Conservation (phyloP, 2,329 filamentous ascomycete species). For the Sporothrix pseudoabietina region DNA sequence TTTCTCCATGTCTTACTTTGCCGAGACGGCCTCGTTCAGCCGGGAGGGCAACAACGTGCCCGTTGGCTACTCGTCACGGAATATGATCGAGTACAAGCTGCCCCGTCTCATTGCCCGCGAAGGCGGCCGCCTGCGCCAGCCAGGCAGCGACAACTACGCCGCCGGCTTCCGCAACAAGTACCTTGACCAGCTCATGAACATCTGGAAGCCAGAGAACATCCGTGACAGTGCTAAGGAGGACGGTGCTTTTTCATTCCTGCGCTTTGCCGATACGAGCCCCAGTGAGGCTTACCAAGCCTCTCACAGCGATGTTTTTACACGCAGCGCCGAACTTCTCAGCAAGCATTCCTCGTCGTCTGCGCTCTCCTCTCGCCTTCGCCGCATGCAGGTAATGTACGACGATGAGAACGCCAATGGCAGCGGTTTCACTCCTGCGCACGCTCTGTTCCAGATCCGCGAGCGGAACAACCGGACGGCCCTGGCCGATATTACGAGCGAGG, state of each 20-base stretch:
- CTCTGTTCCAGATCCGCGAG: constrained; percentile 78
- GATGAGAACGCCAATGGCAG: constrained; percentile 52
- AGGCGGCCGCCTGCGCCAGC: constrained; percentile 72
- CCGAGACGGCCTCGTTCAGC: constrained; percentile 92
- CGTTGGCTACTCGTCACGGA: constrained; percentile 86
- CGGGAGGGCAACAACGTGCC: constrained; percentile 80
- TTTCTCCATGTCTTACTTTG: constrained; percentile 80
- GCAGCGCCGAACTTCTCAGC: constrained; percentile 55
- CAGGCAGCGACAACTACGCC: constrained; percentile 70
- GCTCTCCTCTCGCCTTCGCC: constrained; percentile 54
- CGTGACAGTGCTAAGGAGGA: constrained; percentile 61
- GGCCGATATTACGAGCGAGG: constrained; percentile 69
- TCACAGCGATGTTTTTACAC: constrained; percentile 70
- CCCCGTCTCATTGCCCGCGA: constrained; percentile 82
- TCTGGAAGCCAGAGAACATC: constrained; percentile 83
- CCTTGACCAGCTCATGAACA: constrained; percentile 80
- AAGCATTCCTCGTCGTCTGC: constrained; percentile 48
- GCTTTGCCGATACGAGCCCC: constrained; percentile 77
- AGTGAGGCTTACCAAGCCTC: constrained; percentile 71
- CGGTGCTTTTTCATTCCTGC: constrained; percentile 82
- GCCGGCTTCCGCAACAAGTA: constrained; percentile 82
- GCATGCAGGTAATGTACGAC: constrained; percentile 70
- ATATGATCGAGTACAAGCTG: constrained; percentile 78
- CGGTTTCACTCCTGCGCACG: constrained; percentile 70
- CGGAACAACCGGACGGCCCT: constrained; percentile 68